Conservation (phyloP, 2,329 filamentous ascomycete genomes). For the Fusarium avenaceum region DNA sequence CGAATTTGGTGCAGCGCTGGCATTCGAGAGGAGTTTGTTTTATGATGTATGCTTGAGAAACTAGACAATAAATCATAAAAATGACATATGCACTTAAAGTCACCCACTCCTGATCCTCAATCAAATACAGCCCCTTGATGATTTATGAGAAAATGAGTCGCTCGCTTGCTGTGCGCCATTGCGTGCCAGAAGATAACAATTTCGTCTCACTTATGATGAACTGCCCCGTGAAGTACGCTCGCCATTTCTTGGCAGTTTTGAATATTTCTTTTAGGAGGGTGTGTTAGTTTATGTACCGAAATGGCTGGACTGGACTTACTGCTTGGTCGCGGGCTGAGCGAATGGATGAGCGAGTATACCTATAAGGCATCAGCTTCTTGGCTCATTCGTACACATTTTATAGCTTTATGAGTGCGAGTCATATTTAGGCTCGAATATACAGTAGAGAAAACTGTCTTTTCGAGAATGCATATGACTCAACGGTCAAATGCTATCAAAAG, state of each 20-base stretch:
- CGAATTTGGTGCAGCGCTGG: slow-evolving; percentile 31
- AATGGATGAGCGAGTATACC: slow-evolving; percentile 60
- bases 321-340: slow-evolving; percentile 54
- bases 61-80: slow-evolving; percentile 42
- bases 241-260: slow-evolving; percentile 34
- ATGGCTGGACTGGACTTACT: slow-evolving; percentile 23
- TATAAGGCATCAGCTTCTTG: slow-evolving; percentile 34
- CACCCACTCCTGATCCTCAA: not conserved
- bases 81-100: slow-evolving; percentile 29
- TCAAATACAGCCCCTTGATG: not conserved
- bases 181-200: slow-evolving; percentile 5
- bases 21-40: slow-evolving; percentile 42
- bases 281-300: slow-evolving; percentile 12
- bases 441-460: not conserved
- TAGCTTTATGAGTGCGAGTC: not conserved
- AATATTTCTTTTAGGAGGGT: slow-evolving; percentile 14
- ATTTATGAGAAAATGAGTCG: not conserved
- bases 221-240: slow-evolving; percentile 31
- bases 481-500: not conserved
- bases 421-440: not conserved
- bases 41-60: slow-evolving; percentile 31
- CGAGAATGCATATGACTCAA: not conserved
- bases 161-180: slow-evolving; percentile 33
- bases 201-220: slow-evolving; percentile 7
- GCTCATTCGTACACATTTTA: not conserved